Percentiles rank a stretch among this genome's conserved stretches.
These are phyloP conservation scores for Colletotrichum sp. DNA, from an alignment of 2,329 filamentous ascomycete genomes.

Conservation along the genomic window DNA sequence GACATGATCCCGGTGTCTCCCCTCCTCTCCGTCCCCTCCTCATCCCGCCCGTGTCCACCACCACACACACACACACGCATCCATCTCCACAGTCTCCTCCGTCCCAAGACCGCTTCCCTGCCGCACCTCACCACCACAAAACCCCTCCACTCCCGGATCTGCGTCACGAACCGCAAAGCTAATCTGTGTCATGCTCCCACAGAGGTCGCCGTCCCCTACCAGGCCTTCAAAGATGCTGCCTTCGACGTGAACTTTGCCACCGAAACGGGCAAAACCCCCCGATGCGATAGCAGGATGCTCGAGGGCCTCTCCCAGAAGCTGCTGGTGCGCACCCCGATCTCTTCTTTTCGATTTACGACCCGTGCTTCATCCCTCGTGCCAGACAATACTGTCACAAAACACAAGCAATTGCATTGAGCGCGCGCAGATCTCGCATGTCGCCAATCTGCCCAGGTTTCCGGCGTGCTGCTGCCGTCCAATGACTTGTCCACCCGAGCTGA, in stretches of 20 bases:
- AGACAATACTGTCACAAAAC: neutral
- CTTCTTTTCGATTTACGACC: neutral
- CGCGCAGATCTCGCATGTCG: neutral
- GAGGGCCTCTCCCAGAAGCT: slow-evolving; percentile 53
- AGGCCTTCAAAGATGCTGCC: slow-evolving; percentile 50
- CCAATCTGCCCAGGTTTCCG: neutral
- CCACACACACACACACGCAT: neutral
- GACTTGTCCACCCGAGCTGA: neutral
- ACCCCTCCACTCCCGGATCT: neutral
- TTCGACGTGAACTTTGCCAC: slow-evolving; percentile 56
- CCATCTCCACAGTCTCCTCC: neutral
- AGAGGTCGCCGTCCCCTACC: slow-evolving; percentile 58
- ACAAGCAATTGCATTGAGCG: neutral
- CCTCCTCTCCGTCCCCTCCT: neutral
- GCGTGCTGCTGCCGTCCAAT: neutral
- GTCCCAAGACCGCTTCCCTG: neutral
- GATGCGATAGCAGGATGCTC: slow-evolving; percentile 55
- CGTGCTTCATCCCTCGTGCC: neutral
- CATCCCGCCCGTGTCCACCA: neutral
- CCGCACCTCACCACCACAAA: neutral
- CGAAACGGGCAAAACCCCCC: slow-evolving; percentile 50
- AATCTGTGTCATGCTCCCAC: neutral
- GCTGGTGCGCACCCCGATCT: slow-evolving; percentile 39
- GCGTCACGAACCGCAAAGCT: slow-evolving; percentile 10
- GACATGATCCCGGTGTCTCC: neutral